A percentile compares a stretch with the other conserved stretches of the same genome.
These are phyloP conservation scores for Starmerella tilneyi DNA, from an alignment of 805 yeast species.

Conservation along the genomic window DNA sequence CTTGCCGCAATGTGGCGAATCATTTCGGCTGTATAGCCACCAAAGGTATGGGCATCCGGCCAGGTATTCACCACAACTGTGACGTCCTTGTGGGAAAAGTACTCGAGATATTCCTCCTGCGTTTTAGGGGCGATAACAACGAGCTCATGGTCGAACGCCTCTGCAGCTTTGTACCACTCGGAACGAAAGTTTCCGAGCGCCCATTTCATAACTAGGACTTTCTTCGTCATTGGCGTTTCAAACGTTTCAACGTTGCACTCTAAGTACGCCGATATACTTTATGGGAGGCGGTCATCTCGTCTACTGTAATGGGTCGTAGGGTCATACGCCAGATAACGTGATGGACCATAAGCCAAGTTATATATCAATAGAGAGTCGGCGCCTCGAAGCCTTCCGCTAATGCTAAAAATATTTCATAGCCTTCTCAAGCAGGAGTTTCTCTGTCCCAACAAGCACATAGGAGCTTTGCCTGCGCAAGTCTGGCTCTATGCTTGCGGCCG, in stretches of 20 bases:
- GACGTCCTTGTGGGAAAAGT: conserved; percentile 17
- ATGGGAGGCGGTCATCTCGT: no score
- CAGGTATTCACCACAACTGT: conserved; percentile 23
- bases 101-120: conserved; percentile 19
- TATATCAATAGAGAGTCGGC: no score
- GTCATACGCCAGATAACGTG: conserved; percentile 4
- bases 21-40: conserved; percentile 22
- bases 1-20: conserved; percentile 15
- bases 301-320: no score
- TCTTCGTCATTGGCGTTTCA: neutral
- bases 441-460: conserved; percentile 28
- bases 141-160: conserved; percentile 13
- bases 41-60: conserved; percentile 20
- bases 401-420: neutral
- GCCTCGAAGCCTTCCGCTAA: neutral
- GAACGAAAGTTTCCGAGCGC: conserved; percentile 9
- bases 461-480: conserved; percentile 18
- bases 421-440: conserved; percentile 27
- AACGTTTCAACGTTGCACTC: no score
- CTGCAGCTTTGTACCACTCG: conserved; percentile 11
- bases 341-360: neutral
- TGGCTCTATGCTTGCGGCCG: neutral
- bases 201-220: conserved; percentile 10
- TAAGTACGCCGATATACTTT: no score
- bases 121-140: conserved; percentile 13